These are phyloP conservation scores for Metschnikowia amazonensis DNA, from an alignment of 805 yeast genomes.

Conservation along the genomic window DNA sequence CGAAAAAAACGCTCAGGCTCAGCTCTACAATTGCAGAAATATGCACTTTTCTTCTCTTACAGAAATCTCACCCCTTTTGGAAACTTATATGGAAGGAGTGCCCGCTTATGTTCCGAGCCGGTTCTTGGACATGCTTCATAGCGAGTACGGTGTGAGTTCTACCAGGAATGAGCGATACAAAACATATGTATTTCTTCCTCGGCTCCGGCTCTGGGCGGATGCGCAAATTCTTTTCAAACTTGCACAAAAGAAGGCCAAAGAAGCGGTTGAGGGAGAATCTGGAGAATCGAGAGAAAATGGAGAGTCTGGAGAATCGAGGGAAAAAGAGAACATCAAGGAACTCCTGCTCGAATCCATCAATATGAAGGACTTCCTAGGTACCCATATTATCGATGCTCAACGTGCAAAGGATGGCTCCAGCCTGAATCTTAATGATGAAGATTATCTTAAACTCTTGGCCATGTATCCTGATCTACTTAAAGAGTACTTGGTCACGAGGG, in stretches of 20 bases:
- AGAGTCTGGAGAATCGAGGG: neutral
- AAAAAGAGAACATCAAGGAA: no score
- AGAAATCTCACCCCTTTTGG: constrained; percentile 42
- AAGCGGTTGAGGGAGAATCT: neutral
- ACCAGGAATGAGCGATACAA: constrained; percentile 4
- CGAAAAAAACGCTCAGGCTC: constrained; percentile 22
- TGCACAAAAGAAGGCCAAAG: constrained; percentile 16
- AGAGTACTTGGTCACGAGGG: constrained; percentile 23
- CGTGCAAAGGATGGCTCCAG: neutral
- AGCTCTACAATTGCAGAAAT: constrained; percentile 38
- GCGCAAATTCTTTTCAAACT: constrained; percentile 19
- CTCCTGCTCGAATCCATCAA: constrained; percentile 1
- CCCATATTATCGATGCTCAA: neutral
- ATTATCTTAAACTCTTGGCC: constrained; percentile 26
- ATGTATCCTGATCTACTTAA: constrained; percentile 22
- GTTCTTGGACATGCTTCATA: constrained; percentile 35
- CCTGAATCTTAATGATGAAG: constrained; percentile 18
- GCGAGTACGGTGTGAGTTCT: constrained; percentile 42
- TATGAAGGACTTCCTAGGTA: neutral
- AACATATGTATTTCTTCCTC: constrained; percentile 6
- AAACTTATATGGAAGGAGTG: constrained; percentile 46
- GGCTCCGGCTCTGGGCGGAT: constrained; percentile 16
- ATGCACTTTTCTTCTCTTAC: constrained; percentile 29
- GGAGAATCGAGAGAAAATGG: neutral
- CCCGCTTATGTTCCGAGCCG: constrained; percentile 53